A percentile compares a stretch with the other conserved stretches of the same genome.
phyloP scores from a whole-genome alignment of 2,329 filamentous ascomycete genomes.

The Thelonectria discophora region DNA sequence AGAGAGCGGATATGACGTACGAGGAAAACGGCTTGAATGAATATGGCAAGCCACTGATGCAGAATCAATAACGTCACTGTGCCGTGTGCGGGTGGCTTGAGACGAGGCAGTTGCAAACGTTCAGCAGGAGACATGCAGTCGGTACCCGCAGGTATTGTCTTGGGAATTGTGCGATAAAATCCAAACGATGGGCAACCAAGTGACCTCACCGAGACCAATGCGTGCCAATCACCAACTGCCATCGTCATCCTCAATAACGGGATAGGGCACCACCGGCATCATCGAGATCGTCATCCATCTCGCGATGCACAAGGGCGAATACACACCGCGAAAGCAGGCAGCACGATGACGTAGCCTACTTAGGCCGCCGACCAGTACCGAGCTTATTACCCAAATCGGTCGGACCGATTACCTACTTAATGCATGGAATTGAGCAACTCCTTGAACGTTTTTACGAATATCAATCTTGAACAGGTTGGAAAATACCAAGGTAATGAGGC shows the following conservation, averaged over 20 bases:
- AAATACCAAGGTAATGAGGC: too few species aligned
- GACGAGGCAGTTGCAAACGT: not conserved
- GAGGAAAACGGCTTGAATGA: not conserved
- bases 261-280: slow-evolving; percentile 5
- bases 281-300: slow-evolving; percentile 35
- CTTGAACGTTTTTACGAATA: too few species aligned
- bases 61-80: slow-evolving; percentile 27
- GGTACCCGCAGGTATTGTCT: not conserved
- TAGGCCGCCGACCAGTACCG: slow-evolving; percentile 15
- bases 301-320: slow-evolving; percentile 29
- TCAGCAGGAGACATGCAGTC: not conserved
- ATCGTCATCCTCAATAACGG: slow-evolving; percentile 29
- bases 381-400: slow-evolving; percentile 36
- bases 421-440: not conserved
- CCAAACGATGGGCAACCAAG: not conserved
- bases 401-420: slow-evolving; percentile 27
- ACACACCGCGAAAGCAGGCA: slow-evolving; percentile 23
- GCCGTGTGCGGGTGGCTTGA: slow-evolving; percentile 9
- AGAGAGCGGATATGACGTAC: not conserved
- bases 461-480: too few species aligned
- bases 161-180: not conserved
- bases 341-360: slow-evolving; percentile 39
- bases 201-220: not conserved
- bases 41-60: slow-evolving; percentile 13
- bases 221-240: slow-evolving; percentile 4